Base-by-base conservation (phyloP, 306 rosid genomes). In the Corylus avellana region DNA sequence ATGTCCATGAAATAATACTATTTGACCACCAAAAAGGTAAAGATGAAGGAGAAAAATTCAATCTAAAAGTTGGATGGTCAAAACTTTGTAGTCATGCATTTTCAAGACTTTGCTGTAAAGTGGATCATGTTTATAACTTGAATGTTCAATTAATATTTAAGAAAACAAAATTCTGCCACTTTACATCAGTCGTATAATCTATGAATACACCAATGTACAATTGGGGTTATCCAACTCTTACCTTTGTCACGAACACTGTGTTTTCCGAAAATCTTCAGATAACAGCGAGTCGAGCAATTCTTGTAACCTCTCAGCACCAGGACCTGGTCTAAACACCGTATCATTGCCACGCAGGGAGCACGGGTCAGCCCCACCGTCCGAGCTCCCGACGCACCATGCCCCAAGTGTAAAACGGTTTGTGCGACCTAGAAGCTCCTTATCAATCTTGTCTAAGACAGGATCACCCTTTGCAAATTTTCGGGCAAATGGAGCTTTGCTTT, bases 401-500 rank as follows among this genome's bases (percentile, higher is more conserved):
- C 99, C 99, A 0, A 88, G 92, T 0, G 99, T 80, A 79, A 94
- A 92, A 56, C 91, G 83, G 50, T 75, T 85, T 0, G 89, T 84
- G 12, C 98, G 92, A 59, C 92, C 91, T 67, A 96, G 74, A 83
- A 96, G 87, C 80, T 93, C 97, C 78, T 81, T 89, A 81, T 96
- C 99, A 29, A 96, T 96, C 91, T 86, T 93, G 92, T 96, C 97
- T 32, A 91, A 80, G 55, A 91, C 93, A 0, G 93, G 88, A 77
- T 91, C 99, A 29, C 89, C 85, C 87, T 84, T 95, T 1, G 97
- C 89, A 78, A 93, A 95, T 72, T 95, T 95, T 20, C 97, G 84
- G 9, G 98, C 99, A 78, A 95, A 95, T 0, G 91, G 93, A 5
- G 99, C 99, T 0, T 82, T 93, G 92, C 98, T 95, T 18, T 78